These are phyloP conservation scores for Oropetium thomaeum DNA, from an alignment of 176 grass and related monocot genomes.

Conservation along the genomic window DNA sequence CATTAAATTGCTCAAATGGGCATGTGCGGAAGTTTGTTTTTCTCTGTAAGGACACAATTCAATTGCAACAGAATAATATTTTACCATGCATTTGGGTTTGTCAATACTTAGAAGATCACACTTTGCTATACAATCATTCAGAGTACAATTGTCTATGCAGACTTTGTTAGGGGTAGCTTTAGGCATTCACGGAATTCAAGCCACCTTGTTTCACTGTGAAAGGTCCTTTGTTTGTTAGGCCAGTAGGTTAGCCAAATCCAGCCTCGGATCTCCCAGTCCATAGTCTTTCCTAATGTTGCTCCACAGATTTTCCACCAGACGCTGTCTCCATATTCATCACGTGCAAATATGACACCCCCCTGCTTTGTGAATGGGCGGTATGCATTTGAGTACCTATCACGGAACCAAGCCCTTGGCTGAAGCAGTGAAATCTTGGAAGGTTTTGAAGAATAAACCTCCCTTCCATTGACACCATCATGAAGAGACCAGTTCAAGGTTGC, in stretches of 20 bases:
- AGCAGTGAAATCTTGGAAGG: slow-evolving; percentile 73
- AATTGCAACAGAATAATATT: slow-evolving; percentile 12
- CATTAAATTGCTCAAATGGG: slow-evolving; percentile 26
- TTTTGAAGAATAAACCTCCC: slow-evolving; percentile 66
- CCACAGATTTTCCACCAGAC: slow-evolving; percentile 77
- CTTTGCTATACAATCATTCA: slow-evolving; percentile 17
- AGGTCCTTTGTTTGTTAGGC: slow-evolving; percentile 89
- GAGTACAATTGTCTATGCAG: slow-evolving; percentile 25
- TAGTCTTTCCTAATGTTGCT: slow-evolving; percentile 48
- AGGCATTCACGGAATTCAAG: slow-evolving; percentile 75
- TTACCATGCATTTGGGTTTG: slow-evolving; percentile 31
- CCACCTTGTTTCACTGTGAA: slow-evolving; percentile 67
- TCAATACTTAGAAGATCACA: slow-evolving; percentile 9
- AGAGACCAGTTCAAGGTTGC: slow-evolving; percentile 70
- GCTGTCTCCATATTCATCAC: slow-evolving; percentile 88
- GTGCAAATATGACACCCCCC: slow-evolving; percentile 67
- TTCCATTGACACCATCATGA: slow-evolving; percentile 73
- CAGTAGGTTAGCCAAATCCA: slow-evolving; percentile 91
- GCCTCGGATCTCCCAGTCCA: slow-evolving; percentile 76
- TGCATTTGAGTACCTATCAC: slow-evolving; percentile 65
- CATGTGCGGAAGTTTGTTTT: slow-evolving; percentile 24
- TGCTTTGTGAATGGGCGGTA: slow-evolving; percentile 80
- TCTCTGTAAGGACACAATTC: slow-evolving; percentile 6
- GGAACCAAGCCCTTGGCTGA: slow-evolving; percentile 75
- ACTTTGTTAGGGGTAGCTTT: slow-evolving; percentile 53